Evolutionary conservation across 2,329 filamentous ascomycete species (phyloP), one percentile per base, ranked within the genome.

Genomic region (Onygenales sp.): DNA sequence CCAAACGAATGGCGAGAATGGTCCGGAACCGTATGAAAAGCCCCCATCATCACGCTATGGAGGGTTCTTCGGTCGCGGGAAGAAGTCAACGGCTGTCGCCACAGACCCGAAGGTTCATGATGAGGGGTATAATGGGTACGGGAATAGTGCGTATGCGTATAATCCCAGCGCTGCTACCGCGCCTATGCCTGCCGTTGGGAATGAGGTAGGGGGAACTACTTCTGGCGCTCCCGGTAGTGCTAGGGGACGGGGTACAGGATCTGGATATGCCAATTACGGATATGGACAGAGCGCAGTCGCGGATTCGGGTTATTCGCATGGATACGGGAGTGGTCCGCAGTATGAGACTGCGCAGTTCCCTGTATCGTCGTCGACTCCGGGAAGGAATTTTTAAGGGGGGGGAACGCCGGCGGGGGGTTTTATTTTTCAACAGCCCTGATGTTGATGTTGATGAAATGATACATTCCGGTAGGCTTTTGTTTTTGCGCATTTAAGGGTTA

Each of bases 201-300:
- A 21, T 10, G 32, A 32, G 9, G 21, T 14, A 45, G 43, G 41
- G 21, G 35, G 39, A 8, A 32, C 14, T 27, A 27, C 13, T 36
- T 2, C 27, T 46, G 35, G 27, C 9, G 13, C 8, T 41, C 27
- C 31, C 32, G 41, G 41, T 33, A 31, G 49, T n/a, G 39, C 27
- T 7, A 51, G n/a, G 10, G 39, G 17, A 17, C 17, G 17, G 17
- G 17, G 17, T 17, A 2, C 17, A 17, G 17, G 17, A 17, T 2
- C 49, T 9, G 39, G 39, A 14, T 52, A 45, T 7, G 42, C 42
- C 6, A 38, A 50, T 13, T 59, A 59, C 46, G 48, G 27, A 31
- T 55, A 58, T 54, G 50, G 56, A 3, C 48, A 53, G 36, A 58
- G 56, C n/a, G 56, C 52, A 36, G 46, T 55, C 38, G 50, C 36